Base-by-base conservation (phyloP, 2,329 filamentous ascomycete genomes). In the Cadophora sp. region DNA sequence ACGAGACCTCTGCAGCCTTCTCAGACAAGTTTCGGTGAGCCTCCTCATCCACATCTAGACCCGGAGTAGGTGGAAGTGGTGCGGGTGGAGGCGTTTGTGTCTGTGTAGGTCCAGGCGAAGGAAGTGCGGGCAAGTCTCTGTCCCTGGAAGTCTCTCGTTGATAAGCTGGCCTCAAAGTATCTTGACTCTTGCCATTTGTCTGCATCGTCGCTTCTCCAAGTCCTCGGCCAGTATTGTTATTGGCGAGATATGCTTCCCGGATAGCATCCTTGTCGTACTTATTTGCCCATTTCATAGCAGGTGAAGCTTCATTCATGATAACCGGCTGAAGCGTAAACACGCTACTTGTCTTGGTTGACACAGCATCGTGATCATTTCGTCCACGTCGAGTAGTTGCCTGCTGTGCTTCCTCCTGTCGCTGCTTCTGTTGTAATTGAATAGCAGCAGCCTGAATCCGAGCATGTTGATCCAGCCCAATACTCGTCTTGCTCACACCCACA, bases 251-350 rank as follows among this genome's bases (percentile, higher is more conserved):
- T n/a, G 92, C 89, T 71, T 93, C 89, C 64, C 94, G 90, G 70
- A 97, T 91, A 8, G 91, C 85, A 75, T 96, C 90, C 80, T 96
- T 97, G 80, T 98, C 96, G 78, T 97, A 98, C 75, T 94, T 94
- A 79, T 86, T 95, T 37, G 95, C 93, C 96, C 96, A 99, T 79
- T 97, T 97, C 90, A 99, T 91, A 0, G 96, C 96, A 27, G 94
- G 92, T 9, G 92, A 96, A 22, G 94, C 95, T 78, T 97, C 96
- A 64, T 86, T 93, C 76, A 94, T 85, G 70, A 98, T 91, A 64
- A 89, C 87, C 1, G 94, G 92, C 77, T 97, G 94, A 58, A 98
- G 83, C 3, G 94, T 97, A 76, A 97, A 86, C 66, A 97, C 87
- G 73, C 96, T 99, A 79, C 90, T 94, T 3, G 94, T 97, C 85